Evolutionary conservation across 495 filamentous ascomycete species (phyloP), one percentile per base, ranked within the genome.

Genomic region (Aspergillus panamensis): DNA sequence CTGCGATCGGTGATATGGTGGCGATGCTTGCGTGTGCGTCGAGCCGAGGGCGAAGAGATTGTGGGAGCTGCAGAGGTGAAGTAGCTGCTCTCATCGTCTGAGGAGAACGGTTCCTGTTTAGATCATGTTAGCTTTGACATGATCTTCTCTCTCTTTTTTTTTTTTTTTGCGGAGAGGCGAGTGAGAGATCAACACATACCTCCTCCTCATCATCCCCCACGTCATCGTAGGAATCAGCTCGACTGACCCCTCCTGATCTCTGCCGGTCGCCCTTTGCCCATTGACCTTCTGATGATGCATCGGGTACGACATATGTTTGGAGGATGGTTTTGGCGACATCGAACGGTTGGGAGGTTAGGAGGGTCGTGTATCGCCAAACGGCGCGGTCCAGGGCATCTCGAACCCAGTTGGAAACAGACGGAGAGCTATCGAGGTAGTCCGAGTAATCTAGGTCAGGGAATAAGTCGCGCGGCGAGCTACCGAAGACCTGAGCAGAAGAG

Each of bases 311-410:
- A 67, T 87, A 85, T 40, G 90, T 85, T 73, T 98, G 94, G 65
- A 97, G 71, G 48, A 97, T 80, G 4, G 84, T 95, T 83, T 96
- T 97, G 63, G 93, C 91, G 55, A 96, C 91, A 73, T 97, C 92
- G 69, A 97, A 96, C 19, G 94, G 94, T 69, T 97, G 94, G n/a
- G 89, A 85, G 60, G 95, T 82, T 61, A 96, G 67, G 16, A 94
- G 82, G 58, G 84, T 85, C 31, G 82, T 84, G 71, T 98, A 98
- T 65, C 91, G 92, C 79, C 90, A 89, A 68, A 92, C 60, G 49
- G 92, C 84, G 64, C 90, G 84, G 67, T 96, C 89, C 31, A 95
- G 59, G 30, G 91, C 73, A 48, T 83, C 84, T 60, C 85, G 87
- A 20, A 91, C 72, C 52, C 86, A 84, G 59, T 88, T 86, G 31